Evolutionary conservation across 164 flowering plant species (phyloP), one percentile per base, ranked within the genome.

Genomic region (Magnolia officinalis): DNA sequence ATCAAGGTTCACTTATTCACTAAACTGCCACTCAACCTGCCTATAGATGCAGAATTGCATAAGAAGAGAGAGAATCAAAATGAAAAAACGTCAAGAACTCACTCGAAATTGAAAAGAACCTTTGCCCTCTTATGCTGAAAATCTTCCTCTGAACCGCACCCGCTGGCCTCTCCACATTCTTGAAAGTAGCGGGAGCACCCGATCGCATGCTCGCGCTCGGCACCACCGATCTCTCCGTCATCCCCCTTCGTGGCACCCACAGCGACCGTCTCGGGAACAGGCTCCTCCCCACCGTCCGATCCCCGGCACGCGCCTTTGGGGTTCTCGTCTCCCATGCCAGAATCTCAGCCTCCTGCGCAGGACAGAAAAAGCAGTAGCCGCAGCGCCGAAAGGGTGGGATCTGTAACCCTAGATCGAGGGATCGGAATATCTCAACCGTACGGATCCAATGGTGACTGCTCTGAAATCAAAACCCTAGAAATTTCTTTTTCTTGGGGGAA

Each of bases 51-150:
- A 37, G 45, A 37, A 37, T 37, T 37, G 45, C 4, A 37, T 37
- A 3, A 5, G 45, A 26, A 26, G 45, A 37, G 45, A 31, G 37
- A 37, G 45, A 37, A 4, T 37, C 61, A 11, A 55, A 55, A 11
- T 2, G 1, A 11, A 14, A 26, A 14, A 26, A 6, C 45, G 45
- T 10, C 9, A 51, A 55, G 18, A 58, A 76, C 95, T 88, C 81
- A 94, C 97, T 26, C 70, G 26, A 77, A 66, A 66, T 78, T 73
- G n/a, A 91, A 86, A 63, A 83, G 77, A 77, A 92, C 86, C 85
- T 89, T 94, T 59, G 91, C 85, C 55, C 98, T 88, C 78, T 94
- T 94, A 72, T 82, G 83, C 81, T 89, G 93, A 19, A 76, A 78
- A 84, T 90, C 89, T 20, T 80, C 87, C 50, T 74, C 79, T 45